These are phyloP conservation scores for Fagopyrum tataricum DNA, from an alignment of 148 eudicot genomes.

Conservation along the genomic window DNA sequence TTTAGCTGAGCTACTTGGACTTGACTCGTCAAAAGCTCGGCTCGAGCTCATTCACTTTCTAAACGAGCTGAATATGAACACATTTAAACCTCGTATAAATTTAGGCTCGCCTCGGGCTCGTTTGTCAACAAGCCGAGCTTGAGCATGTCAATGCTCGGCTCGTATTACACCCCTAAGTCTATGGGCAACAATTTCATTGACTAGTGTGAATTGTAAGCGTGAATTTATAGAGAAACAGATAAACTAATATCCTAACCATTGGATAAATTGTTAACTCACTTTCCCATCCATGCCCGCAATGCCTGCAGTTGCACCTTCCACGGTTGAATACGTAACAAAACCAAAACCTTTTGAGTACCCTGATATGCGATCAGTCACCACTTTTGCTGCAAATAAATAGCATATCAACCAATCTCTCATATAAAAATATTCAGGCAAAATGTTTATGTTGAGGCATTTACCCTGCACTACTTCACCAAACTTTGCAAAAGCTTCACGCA, in stretches of 20 bases:
- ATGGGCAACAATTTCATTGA: neutral
- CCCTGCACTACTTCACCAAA: slow-evolving; percentile 61
- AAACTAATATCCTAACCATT: neutral
- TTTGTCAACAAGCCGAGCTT: too few relatives aligned
- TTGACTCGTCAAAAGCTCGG: too few relatives aligned
- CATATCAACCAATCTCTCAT: slow-evolving; percentile 4
- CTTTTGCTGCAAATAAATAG: slow-evolving; percentile 54
- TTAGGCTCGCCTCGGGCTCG: too few relatives aligned
- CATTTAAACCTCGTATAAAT: too few relatives aligned
- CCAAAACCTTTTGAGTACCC: slow-evolving; percentile 86
- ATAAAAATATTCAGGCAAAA: neutral
- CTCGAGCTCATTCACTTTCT: too few relatives aligned
- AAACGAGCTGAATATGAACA: too few relatives aligned
- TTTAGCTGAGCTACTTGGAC: too few relatives aligned
- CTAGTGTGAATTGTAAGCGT: neutral
- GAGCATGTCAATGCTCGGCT: too few relatives aligned
- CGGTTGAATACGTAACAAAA: slow-evolving; percentile 62
- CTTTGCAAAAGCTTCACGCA: slow-evolving; percentile 44
- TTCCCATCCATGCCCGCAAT: slow-evolving; percentile 81
- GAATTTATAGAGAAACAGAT: neutral
- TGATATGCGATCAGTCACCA: slow-evolving; percentile 74
- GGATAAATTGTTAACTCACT: slow-evolving; percentile 29
- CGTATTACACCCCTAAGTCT: too few relatives aligned
- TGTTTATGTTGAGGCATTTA: slow-evolving; percentile 3
- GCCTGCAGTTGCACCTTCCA: slow-evolving; percentile 67